Evolutionary conservation across 306 rosid genomes (phyloP), one percentile per base, ranked within the genome.

Genomic region (Lithocarpus polystachyus): DNA sequence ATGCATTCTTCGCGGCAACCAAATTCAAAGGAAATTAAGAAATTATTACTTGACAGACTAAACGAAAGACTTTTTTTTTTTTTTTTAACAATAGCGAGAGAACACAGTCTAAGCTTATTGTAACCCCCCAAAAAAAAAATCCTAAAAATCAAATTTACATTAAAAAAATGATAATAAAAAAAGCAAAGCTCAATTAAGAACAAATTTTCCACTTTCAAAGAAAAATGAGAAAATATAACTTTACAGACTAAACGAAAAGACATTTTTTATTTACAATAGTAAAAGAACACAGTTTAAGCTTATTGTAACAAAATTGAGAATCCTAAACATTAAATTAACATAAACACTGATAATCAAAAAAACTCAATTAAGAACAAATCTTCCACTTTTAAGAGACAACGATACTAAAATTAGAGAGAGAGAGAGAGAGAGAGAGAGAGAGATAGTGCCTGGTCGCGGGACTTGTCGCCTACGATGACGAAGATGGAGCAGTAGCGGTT

Each of bases 381-480:
- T 29, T 29, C 70, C 70, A 15, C 45, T 64, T 64, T 29, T 23
- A 29, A 64, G 13, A 14, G 3, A 29, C 43, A 29, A 2, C 17
- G 70, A 64, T 29, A 17, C 28, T 55, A 40, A n/a, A 31, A 7
- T 19, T 17, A 51, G 3, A 26, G 3, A 9, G 15, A 23, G 18
- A 68, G 28, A n/a, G n/a, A n/a, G n/a, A n/a, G n/a, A n/a, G n/a
- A n/a, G n/a, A 22, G 60, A 31, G 26, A 72, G 10, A 13, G 10
- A 33, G 35, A 33, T 1, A 13, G 71, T 55, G 71, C 99, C 98
- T 93, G 98, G 78, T 93, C 98, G 33, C 90, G 98, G 19, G 91
- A 95, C 88, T 91, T 95, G 88, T 93, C 98, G 14, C 99, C 99
- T 7, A 95, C 76, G 74, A 95, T 91, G 78, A 93, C 82, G 81